Conservation (phyloP, 192 early-diverging fungal genomes). For the Podila clonocystis region DNA sequence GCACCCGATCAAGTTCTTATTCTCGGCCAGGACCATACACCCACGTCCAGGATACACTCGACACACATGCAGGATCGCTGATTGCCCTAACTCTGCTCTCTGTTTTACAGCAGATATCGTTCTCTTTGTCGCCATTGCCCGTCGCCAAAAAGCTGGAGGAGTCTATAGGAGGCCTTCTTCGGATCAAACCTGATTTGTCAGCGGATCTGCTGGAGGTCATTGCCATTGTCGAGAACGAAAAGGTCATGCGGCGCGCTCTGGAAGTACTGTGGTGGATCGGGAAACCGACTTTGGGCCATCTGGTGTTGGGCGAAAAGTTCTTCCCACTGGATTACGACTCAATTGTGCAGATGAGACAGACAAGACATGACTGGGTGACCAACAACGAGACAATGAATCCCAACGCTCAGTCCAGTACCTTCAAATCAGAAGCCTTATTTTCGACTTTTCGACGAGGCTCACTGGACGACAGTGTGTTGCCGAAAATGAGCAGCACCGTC, state of each 20-base stretch:
- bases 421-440: conserved; percentile 14
- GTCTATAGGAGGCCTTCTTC: conserved; percentile 57
- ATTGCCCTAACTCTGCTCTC: conserved; percentile 58
- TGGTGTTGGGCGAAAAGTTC: conserved; percentile 24
- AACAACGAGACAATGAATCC: not conserved
- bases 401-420: conserved; percentile 4
- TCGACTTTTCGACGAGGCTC: conserved; percentile 20
- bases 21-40: conserved; percentile 6
- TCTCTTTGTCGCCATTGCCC: conserved; percentile 49
- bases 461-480: conserved; percentile 13
- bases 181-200: conserved; percentile 59
- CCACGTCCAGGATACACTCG: conserved; percentile 46
- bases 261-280: conserved; percentile 55
- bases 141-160: conserved; percentile 57
- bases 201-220: conserved; percentile 64
- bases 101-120: conserved; percentile 58
- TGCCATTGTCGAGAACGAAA: conserved; percentile 48
- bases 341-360: conserved; percentile 19
- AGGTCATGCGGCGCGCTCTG: conserved; percentile 40
- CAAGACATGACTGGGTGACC: not conserved
- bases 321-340: conserved; percentile 37
- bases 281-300: conserved; percentile 22
- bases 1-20: conserved; percentile 22
- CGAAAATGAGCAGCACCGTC: not conserved
- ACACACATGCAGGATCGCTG: conserved; percentile 57